phyloP scores from a whole-genome alignment of 2,329 filamentous ascomycete genomes.

The Fusarium hostae region DNA sequence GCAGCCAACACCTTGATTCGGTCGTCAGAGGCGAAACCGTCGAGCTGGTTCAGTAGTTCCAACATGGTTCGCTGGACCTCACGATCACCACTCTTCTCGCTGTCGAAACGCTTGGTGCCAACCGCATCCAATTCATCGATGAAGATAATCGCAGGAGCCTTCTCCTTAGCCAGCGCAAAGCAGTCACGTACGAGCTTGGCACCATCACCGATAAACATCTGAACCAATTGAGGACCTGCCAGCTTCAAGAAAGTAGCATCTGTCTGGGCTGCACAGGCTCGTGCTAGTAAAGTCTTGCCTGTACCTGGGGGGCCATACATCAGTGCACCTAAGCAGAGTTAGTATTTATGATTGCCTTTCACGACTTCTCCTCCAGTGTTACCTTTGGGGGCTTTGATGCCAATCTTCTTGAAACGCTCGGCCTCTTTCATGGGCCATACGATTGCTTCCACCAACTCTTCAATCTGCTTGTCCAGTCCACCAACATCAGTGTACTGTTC shows the following conservation, averaged over 20 bases:
- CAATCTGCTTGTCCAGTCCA: slow-evolving; percentile 98
- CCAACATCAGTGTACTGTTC: slow-evolving; percentile 99
- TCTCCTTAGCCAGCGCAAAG: slow-evolving; percentile 97
- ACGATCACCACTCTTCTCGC: slow-evolving; percentile 95
- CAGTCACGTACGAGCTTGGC: slow-evolving; percentile 97
- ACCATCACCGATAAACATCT: slow-evolving; percentile 99
- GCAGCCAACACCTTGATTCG: slow-evolving; percentile 96
- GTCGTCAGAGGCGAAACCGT: slow-evolving; percentile 96
- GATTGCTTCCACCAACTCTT: slow-evolving; percentile 97
- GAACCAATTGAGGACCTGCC: slow-evolving; percentile 94
- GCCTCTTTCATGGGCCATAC: slow-evolving; percentile 99
- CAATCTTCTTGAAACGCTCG: slow-evolving; percentile 99
- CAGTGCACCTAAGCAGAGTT: slow-evolving; percentile 89
- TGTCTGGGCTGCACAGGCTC: slow-evolving; percentile 96
- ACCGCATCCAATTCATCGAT: slow-evolving; percentile 98
- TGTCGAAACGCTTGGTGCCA: slow-evolving; percentile 99
- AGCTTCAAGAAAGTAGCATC: slow-evolving; percentile 99
- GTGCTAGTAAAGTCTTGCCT: slow-evolving; percentile 89
- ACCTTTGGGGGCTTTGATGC: slow-evolving; percentile 99
- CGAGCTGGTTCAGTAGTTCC: slow-evolving; percentile 97
- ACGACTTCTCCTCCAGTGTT: slow-evolving; percentile 61
- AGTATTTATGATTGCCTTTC: slow-evolving; percentile 65
- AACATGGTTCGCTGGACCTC: slow-evolving; percentile 99
- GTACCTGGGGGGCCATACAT: slow-evolving; percentile 98
- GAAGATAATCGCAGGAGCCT: slow-evolving; percentile 98